These are phyloP conservation scores for Eucalyptus albens DNA, from an alignment of 345 rosid species.

Conservation along the genomic window DNA sequence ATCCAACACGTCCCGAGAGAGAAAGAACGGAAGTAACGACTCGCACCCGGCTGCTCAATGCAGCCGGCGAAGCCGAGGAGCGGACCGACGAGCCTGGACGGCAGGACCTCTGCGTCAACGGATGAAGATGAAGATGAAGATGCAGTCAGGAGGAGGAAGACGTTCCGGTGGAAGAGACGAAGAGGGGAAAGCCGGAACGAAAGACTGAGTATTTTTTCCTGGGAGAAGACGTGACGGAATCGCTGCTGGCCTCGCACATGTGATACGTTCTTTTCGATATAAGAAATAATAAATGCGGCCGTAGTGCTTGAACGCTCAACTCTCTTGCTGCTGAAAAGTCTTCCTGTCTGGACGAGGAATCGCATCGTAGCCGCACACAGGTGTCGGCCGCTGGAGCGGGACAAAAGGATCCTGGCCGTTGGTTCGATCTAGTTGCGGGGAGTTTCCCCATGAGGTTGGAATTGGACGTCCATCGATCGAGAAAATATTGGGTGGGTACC, in stretches of 20 bases:
- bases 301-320: background rate
- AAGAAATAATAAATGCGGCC: background rate
- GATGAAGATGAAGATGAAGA: background rate
- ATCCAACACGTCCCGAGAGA: background rate
- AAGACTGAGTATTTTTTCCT: background rate
- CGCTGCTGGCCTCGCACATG: background rate
- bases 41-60: background rate
- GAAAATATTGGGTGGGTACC: no score
- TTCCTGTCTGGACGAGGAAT: background rate
- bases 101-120: background rate
- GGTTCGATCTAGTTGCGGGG: background rate
- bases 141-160: background rate
- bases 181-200: background rate
- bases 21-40: background rate
- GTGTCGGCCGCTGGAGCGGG: background rate
- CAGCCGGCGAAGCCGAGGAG: background rate
- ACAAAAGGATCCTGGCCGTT: background rate
- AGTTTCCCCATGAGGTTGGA: background rate
- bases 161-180: background rate
- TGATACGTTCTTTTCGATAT: background rate
- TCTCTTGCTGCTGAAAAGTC: background rate
- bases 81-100: background rate
- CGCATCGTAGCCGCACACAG: background rate
- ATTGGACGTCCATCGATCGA: background rate
- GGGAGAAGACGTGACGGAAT: background rate